These are phyloP conservation scores for Sonneratia caseolaris DNA, from an alignment of 345 rosid genomes.

Conservation along the genomic window DNA sequence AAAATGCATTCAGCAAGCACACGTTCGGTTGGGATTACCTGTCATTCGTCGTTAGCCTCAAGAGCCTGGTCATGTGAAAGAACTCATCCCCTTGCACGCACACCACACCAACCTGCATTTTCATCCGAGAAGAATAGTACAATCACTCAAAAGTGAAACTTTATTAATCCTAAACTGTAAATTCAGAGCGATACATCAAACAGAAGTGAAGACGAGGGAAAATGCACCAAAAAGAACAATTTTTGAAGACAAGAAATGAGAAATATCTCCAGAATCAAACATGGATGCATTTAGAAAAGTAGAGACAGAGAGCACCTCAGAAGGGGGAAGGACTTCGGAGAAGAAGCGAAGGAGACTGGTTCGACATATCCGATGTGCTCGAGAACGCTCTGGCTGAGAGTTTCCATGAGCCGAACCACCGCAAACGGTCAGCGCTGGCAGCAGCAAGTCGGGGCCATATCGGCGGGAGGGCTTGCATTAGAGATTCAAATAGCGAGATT, in stretches of 20 bases:
- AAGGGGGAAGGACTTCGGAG: conserved; percentile 60
- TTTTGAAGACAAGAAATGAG: not conserved
- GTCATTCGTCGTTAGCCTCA: conserved; percentile 48
- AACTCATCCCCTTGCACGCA: conserved; percentile 80
- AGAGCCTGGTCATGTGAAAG: conserved; percentile 76
- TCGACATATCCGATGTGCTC: conserved; percentile 29
- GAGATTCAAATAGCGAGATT: not conserved
- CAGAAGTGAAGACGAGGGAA: not conserved
- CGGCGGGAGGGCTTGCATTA: conserved; percentile 3
- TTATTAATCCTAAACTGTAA: not conserved
- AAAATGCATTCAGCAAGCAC: not conserved
- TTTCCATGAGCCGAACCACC: not conserved
- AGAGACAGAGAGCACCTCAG: conserved; percentile 28
- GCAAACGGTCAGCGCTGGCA: not conserved
- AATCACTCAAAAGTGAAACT: not conserved
- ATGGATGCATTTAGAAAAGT: not conserved
- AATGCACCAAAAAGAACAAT: not conserved
- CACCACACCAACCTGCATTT: conserved; percentile 53
- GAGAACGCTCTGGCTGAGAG: conserved; percentile 7
- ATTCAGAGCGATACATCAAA: not conserved
- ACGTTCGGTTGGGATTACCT: conserved; percentile 21
- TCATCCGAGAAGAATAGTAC: not conserved
- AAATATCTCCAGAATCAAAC: not conserved
- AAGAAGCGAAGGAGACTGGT: conserved; percentile 84
- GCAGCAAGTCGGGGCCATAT: not conserved